Base-by-base conservation (phyloP, 768 basidiomycete species). In the Dentipellis sp. region DNA sequence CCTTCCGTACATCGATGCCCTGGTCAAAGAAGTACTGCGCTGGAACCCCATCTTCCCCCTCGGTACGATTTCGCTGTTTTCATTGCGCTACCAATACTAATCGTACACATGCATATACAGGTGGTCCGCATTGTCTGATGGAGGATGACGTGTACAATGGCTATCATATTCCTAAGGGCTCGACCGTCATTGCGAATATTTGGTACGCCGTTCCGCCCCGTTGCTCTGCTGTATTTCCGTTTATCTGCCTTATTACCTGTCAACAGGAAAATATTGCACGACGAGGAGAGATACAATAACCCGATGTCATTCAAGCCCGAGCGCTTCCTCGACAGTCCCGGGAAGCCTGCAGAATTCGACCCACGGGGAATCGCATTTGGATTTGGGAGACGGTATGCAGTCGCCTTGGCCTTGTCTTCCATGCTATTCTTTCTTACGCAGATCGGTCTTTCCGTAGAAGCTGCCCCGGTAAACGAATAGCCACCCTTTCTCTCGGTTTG, bases 71-170 rank as follows among this genome's bases (percentile, higher is more conserved):
- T 22, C 14, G 9, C 3, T 8, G 3, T 12, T 16, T n/a, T n/a
- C n/a, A n/a, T n/a, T n/a, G n/a, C n/a, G n/a, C n/a, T n/a, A n/a
- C n/a, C n/a, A n/a, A n/a, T n/a, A n/a, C n/a, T n/a, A n/a, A n/a
- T n/a, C n/a, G n/a, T n/a, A n/a, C n/a, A n/a, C n/a, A n/a, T n/a
- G n/a, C n/a, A n/a, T 16, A 10, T 22, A 12, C 16, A 52, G 51
- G 51, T 10, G 51, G 35, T 36, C 51, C 51, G n/a, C 51, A 52
- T 38, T 12, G 34, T 7, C 16, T 52, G 14, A n/a, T 38, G 34
- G 19, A 59, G 19, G 54, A 52, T 34, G 58, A 59, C 38, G 46
- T 56, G 1, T 55, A 59, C 47, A 47, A 59, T 1, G 58, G 55
- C 10, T 59, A 59, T 40, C 42, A 48, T 17, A 56, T 59, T 11